Evolutionary conservation across 306 rosid genomes (phyloP).

Genomic region (Vigna angularis): DNA sequence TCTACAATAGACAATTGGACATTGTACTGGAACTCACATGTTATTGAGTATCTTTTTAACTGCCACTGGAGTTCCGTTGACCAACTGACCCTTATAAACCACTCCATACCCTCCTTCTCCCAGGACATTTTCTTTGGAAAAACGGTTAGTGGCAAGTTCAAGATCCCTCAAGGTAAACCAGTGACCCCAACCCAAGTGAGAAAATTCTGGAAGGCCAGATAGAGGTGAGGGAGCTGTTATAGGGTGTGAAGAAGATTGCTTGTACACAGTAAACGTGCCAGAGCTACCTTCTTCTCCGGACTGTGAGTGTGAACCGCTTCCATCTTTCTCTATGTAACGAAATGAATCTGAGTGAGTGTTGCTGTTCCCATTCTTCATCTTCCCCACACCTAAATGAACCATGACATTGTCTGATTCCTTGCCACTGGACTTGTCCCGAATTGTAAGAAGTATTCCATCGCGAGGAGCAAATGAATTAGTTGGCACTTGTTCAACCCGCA

Average conservation of each 20-base stretch:
- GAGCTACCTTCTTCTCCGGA: conserved; percentile 93
- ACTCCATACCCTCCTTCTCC: conserved; percentile 99
- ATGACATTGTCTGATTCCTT: conserved; percentile 79
- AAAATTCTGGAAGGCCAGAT: conserved; percentile 83
- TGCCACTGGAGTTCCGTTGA: conserved; percentile 90
- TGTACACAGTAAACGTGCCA: conserved; percentile 58
- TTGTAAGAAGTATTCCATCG: conserved; percentile 85
- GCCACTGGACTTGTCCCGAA: conserved; percentile 81
- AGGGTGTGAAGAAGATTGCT: conserved; percentile 71
- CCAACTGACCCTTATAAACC: conserved; percentile 79
- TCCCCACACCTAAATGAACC: conserved; percentile 82
- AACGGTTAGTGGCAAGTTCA: conserved; percentile 82
- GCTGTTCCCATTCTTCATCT: conserved; percentile 66
- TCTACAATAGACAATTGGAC: conserved; percentile 23
- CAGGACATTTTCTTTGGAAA: conserved; percentile 75
- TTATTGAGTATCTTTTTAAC: conserved; percentile 95
- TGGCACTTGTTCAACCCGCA: conserved; percentile 80
- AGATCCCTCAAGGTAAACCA: conserved; percentile 98
- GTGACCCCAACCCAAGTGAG: conserved; percentile 98
- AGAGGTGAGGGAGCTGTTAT: conserved; percentile 88
- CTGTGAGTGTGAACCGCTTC: conserved; percentile 65
- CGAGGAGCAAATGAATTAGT: conserved; percentile 72
- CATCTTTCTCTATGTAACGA: conserved; percentile 64
- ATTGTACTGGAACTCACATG: conserved; percentile 64
- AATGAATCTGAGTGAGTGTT: conserved; percentile 77